Percentiles rank a stretch among this genome's conserved stretches.
These are phyloP conservation scores for Mycena floridula DNA, from an alignment of 768 basidiomycete species.

Conservation along the genomic window DNA sequence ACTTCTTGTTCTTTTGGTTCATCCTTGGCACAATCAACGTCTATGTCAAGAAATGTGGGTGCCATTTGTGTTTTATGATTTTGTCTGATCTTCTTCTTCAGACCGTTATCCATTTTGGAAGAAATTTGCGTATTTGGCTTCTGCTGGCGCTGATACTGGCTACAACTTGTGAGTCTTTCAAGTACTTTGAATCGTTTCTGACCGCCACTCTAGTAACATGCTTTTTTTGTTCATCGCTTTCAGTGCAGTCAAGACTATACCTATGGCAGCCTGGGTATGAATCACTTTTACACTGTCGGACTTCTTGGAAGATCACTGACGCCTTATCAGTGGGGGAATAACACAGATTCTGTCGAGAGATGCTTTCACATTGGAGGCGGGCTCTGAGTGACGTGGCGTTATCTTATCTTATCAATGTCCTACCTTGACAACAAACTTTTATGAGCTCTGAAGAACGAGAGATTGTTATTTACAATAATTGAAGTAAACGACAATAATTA, in stretches of 20 bases:
- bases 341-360: slow-evolving; percentile 17
- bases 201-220: slow-evolving; percentile 11
- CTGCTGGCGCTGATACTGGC: slow-evolving; percentile 19
- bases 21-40: slow-evolving; percentile 17
- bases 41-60: slow-evolving; percentile 17
- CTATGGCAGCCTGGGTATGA: slow-evolving; percentile 15
- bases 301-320: background rate
- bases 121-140: slow-evolving; percentile 17
- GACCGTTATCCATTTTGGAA: slow-evolving; percentile 18
- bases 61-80: background rate
- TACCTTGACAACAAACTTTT: no score
- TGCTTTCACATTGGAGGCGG: no score
- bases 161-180: slow-evolving; percentile 13
- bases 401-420: no score
- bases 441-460: no score
- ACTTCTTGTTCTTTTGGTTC: slow-evolving; percentile 14
- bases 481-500: no score
- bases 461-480: no score
- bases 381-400: no score
- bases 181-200: background rate
- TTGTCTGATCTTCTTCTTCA: background rate
- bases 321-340: slow-evolving; percentile 16
- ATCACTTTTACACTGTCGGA: no score
- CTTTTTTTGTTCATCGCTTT: slow-evolving; percentile 19
- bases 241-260: slow-evolving; percentile 15